phyloP scores from a whole-genome alignment of 1,284 basidiomycete species.

The Puccinia coronata region DNA sequence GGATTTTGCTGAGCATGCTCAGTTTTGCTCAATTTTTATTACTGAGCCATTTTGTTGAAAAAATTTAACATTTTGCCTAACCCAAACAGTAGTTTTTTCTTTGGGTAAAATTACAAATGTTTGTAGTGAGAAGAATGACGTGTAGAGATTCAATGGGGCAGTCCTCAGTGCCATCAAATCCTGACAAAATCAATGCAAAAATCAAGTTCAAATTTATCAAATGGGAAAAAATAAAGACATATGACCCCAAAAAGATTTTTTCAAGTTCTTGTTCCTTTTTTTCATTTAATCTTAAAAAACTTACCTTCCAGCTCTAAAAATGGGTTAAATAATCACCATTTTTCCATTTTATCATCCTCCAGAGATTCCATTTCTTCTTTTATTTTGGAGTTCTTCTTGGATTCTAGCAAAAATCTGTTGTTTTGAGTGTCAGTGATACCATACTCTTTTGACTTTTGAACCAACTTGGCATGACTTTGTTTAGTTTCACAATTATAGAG shows the following conservation, averaged over 20 bases:
- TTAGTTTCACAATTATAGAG: background rate
- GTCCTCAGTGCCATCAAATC: too few species aligned
- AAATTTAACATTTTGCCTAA: too few species aligned
- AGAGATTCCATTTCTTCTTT: background rate
- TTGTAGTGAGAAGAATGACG: slow-evolving; percentile 59
- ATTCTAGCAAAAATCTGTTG: slow-evolving; percentile 5
- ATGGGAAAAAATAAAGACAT: background rate
- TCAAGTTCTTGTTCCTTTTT: too few species aligned
- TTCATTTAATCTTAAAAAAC: too few species aligned
- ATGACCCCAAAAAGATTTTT: too few species aligned
- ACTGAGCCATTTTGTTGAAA: too few species aligned
- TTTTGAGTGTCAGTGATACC: too few species aligned
- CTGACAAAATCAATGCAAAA: background rate
- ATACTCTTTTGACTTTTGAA: background rate
- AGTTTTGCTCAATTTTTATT: too few species aligned
- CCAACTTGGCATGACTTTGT: background rate
- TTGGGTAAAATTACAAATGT: too few species aligned
- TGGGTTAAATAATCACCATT: background rate
- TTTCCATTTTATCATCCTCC: background rate
- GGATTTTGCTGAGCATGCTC: too few species aligned
- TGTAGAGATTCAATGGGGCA: slow-evolving; percentile 57
- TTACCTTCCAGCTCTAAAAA: slow-evolving; percentile 11
- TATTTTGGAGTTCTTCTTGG: background rate
- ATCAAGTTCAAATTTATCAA: background rate
- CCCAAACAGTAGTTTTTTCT: too few species aligned